Evolutionary conservation across 2,329 filamentous ascomycete genomes (phyloP).

Genomic region (Catunica adiposa): DNA sequence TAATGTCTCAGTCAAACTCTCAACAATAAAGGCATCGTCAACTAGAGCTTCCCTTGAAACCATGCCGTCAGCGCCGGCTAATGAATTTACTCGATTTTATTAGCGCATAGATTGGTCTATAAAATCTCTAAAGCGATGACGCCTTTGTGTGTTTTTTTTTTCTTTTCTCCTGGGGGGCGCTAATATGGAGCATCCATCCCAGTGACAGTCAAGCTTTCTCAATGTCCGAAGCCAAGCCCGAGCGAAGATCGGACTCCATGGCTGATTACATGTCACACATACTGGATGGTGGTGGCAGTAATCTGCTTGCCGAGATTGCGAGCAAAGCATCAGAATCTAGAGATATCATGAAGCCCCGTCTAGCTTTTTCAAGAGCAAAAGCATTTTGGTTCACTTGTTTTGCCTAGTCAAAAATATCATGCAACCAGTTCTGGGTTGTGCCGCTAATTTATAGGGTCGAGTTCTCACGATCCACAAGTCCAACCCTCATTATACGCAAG

Average conservation of each 20-base stretch:
- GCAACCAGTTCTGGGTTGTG: no score
- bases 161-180: not conserved
- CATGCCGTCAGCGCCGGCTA: not conserved
- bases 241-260: not conserved
- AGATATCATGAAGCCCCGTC: no score
- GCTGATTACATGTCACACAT: no score
- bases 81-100: not conserved
- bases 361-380: no score
- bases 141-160: not conserved
- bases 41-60: no score
- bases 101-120: not conserved
- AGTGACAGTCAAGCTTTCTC: not conserved
- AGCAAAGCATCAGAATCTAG: not conserved
- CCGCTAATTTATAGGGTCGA: no score
- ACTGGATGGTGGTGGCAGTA: no score
- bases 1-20: not conserved
- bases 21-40: not conserved
- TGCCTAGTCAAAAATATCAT: no score
- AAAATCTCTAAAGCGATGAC: not conserved
- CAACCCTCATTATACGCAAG: no score
- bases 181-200: not conserved
- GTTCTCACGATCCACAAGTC: no score
- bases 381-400: no score
- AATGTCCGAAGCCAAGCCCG: constrained; percentile 3
- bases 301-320: no score